These are phyloP conservation scores for Elongisporangium prolatum DNA, from an alignment of 352 stramenopile genomes.

Conservation along the genomic window DNA sequence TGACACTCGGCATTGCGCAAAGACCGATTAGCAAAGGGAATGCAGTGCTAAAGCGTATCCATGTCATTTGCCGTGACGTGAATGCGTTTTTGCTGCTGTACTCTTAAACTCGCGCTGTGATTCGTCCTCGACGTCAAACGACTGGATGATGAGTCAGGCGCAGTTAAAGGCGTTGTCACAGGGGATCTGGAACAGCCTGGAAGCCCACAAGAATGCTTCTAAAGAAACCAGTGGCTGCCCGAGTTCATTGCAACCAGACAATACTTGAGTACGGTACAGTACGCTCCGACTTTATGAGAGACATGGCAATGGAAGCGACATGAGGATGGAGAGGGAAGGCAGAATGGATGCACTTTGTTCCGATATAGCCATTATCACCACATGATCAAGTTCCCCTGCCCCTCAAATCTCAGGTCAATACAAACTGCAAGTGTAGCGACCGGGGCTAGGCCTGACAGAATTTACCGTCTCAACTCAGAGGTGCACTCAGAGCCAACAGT, in stretches of 20 bases:
- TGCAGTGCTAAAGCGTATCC: neutral
- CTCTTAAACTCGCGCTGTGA: neutral
- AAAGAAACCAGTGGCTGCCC: neutral
- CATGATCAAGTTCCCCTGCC: neutral
- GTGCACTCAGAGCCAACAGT: neutral
- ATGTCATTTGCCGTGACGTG: neutral
- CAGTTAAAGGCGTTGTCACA: neutral
- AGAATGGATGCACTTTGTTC: neutral
- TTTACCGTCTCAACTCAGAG: neutral
- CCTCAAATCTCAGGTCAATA: neutral
- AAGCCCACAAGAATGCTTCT: neutral
- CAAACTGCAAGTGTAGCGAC: neutral
- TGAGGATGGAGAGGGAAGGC: neutral
- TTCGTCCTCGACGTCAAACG: neutral
- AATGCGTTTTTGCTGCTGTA: neutral
- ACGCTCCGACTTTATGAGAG: neutral
- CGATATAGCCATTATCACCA: neutral
- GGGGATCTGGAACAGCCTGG: neutral
- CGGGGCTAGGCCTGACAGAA: neutral
- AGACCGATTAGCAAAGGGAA: neutral
- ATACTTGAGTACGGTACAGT: neutral
- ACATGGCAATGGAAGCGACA: neutral
- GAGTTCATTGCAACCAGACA: neutral
- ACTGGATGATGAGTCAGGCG: neutral
- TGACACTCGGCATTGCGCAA: neutral